Evolutionary conservation across 2,329 filamentous ascomycete species (phyloP).

Genomic region (Venturia aucupariae): DNA sequence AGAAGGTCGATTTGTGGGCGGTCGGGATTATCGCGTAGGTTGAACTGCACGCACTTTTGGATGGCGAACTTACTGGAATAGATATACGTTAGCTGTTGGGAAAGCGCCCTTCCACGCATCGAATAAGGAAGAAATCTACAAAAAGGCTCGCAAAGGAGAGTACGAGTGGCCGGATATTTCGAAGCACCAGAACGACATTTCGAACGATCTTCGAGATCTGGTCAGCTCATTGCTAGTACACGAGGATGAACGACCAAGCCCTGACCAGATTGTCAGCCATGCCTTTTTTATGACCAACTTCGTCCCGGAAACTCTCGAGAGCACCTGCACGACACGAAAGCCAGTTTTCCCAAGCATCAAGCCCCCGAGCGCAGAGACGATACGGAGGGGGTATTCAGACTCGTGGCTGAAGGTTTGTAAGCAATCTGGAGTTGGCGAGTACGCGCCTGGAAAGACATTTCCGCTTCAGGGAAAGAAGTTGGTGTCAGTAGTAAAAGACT

Average conservation of each 20-base stretch:
- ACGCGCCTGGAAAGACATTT: conserved; percentile 36
- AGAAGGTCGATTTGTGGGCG: conserved; percentile 98
- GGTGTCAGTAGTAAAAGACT: conserved; percentile 41
- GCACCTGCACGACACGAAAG: conserved; percentile 34
- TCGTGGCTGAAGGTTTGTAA: conserved; percentile 43
- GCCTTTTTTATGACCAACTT: conserved; percentile 70
- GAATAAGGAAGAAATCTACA: conserved; percentile 78
- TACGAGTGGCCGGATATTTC: conserved; percentile 70
- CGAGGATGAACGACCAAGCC: conserved; percentile 63
- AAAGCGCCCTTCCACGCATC: conserved; percentile 94
- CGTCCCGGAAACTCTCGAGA: conserved; percentile 50
- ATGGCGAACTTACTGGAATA: conserved; percentile 27
- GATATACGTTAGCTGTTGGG: conserved; percentile 92
- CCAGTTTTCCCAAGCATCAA: conserved; percentile 39
- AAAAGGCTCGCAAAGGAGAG: conserved; percentile 57
- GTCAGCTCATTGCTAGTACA: conserved; percentile 69
- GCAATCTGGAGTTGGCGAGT: conserved; percentile 41
- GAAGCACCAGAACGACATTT: conserved; percentile 60
- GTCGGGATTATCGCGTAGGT: conserved; percentile 88
- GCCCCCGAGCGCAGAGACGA: conserved; percentile 34
- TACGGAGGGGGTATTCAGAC: conserved; percentile 40
- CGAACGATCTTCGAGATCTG: conserved; percentile 65
- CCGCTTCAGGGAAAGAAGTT: conserved; percentile 38
- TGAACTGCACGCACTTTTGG: conserved; percentile 19
- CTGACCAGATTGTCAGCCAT: conserved; percentile 71